Conservation (phyloP, 2,329 filamentous ascomycete genomes). For the Coniochaeta sp. region DNA sequence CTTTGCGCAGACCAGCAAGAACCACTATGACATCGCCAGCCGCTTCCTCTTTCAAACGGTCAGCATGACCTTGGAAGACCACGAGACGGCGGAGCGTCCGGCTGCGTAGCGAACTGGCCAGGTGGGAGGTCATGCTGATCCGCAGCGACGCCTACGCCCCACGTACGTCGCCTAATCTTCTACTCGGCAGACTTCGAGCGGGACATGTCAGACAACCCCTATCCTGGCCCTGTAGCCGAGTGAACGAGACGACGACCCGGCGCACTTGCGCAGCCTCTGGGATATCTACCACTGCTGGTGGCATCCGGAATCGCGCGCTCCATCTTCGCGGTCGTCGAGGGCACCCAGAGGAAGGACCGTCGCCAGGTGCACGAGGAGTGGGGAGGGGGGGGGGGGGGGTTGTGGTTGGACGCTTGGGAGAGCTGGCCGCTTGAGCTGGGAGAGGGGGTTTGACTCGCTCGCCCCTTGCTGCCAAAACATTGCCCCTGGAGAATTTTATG, state of each 20-base stretch:
- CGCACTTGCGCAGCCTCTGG: not conserved
- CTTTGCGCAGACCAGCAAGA: not conserved
- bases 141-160: not conserved
- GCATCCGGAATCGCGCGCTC: too few species aligned
- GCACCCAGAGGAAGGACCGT: too few species aligned
- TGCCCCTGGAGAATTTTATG: too few species aligned
- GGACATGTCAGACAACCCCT: not conserved
- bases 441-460: too few species aligned
- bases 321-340: too few species aligned
- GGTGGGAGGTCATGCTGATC: not conserved
- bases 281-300: not conserved
- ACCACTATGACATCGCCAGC: not conserved
- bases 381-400: too few species aligned
- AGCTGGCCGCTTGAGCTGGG: too few species aligned
- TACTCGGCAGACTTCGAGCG: not conserved
- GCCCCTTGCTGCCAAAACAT: too few species aligned
- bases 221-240: not conserved
- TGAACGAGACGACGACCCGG: not conserved
- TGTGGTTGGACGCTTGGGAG: too few species aligned
- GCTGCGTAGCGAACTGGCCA: not conserved
- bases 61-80: not conserved
- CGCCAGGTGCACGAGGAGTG: too few species aligned
- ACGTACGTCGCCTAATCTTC: constrained; percentile 4
- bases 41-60: not conserved
- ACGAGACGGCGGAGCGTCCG: too few species aligned